These are phyloP conservation scores for Bryum argenteum DNA, from an alignment of 225 moss, liverwort and hornwort species.

Conservation along the genomic window DNA sequence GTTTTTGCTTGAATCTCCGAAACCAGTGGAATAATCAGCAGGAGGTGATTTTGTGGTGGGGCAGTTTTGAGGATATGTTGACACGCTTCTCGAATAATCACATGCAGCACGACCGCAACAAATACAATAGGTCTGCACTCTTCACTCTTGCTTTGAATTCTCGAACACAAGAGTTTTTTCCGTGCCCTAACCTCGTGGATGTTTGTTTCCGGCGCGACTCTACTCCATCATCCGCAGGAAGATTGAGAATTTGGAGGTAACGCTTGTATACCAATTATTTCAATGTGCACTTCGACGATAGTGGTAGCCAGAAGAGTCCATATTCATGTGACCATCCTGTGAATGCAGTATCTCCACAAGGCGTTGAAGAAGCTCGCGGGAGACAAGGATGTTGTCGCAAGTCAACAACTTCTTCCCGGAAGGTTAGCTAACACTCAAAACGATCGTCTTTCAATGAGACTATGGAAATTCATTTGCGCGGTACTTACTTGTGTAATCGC, in stretches of 20 bases:
- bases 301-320: background rate
- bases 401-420: slow-evolving; percentile 42
- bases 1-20: slow-evolving; percentile 5
- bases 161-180: background rate
- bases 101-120: slow-evolving; percentile 65
- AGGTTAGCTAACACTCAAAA: slow-evolving; percentile 26
- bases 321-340: background rate
- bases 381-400: slow-evolving; percentile 49
- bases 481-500: slow-evolving; percentile 18
- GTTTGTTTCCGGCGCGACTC: slow-evolving; percentile 11
- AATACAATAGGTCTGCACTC: slow-evolving; percentile 54
- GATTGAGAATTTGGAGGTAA: slow-evolving; percentile 55
- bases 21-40: slow-evolving; percentile 30
- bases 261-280: background rate
- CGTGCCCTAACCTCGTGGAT: slow-evolving; percentile 23
- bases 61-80: slow-evolving; percentile 72
- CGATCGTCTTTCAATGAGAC: too few relatives aligned
- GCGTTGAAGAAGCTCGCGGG: slow-evolving; percentile 58
- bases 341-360: slow-evolving; percentile 51
- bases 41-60: slow-evolving; percentile 32
- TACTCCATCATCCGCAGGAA: slow-evolving; percentile 47
- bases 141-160: background rate
- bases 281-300: too few relatives aligned
- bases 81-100: slow-evolving; percentile 68
- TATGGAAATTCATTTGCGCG: background rate